These are phyloP conservation scores for Eimeria acervulina DNA, from an alignment of 169 alveolate species.

Conservation along the genomic window DNA sequence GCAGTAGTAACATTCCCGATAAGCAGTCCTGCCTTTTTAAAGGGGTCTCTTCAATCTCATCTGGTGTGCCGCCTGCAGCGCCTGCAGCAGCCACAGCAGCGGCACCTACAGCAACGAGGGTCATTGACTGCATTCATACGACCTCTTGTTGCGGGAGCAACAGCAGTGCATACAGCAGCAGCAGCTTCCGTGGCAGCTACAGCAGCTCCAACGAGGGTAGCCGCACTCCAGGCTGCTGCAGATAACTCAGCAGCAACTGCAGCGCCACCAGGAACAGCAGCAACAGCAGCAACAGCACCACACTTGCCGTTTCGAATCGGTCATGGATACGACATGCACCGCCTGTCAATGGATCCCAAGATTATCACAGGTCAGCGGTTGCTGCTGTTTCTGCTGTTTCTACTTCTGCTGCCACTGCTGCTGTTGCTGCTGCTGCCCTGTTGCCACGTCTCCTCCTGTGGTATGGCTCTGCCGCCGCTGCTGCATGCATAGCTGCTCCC, in stretches of 20 bases:
- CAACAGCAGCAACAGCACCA: conserved; percentile 51
- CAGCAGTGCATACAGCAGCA: not conserved
- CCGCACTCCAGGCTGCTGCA: not conserved
- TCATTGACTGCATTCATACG: not conserved
- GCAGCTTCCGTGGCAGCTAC: conserved; percentile 5
- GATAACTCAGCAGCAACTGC: not conserved
- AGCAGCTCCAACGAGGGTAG: not conserved
- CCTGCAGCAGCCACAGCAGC: conserved; percentile 14
- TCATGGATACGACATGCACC: conserved; percentile 90
- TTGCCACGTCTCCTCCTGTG: not conserved
- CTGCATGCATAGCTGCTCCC: conserved; percentile 9
- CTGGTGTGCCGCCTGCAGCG: not conserved
- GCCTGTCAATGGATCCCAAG: conserved; percentile 82
- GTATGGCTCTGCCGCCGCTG: no score
- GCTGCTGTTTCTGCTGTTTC: not conserved
- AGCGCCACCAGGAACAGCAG: not conserved
- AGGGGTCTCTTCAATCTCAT: not conserved
- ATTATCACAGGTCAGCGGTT: conserved; percentile 74
- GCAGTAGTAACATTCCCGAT: not conserved
- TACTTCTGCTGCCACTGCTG: not conserved
- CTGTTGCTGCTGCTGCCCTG: not conserved
- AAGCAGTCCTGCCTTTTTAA: not conserved
- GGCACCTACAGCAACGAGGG: not conserved
- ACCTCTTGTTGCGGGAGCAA: not conserved
- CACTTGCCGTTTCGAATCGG: conserved; percentile 81